These are phyloP conservation scores for Noccaea bulbosa DNA, from an alignment of 345 rosid species.

Conservation along the genomic window DNA sequence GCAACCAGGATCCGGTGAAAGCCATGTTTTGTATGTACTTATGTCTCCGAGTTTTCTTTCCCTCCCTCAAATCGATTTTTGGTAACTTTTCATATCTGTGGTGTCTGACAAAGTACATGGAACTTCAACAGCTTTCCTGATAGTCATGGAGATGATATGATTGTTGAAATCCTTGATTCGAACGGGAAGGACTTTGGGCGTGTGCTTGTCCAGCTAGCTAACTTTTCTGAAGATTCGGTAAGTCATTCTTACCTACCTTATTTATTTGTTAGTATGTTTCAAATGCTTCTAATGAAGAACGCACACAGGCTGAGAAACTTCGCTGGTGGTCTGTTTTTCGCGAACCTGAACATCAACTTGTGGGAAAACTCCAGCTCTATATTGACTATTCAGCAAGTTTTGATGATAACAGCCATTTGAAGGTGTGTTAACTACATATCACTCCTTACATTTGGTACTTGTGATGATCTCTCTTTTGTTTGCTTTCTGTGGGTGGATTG, in stretches of 20 bases:
- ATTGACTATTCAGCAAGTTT: conserved; percentile 80
- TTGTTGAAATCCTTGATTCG: conserved; percentile 86
- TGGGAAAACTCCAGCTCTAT: conserved; percentile 85
- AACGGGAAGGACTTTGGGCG: conserved; percentile 88
- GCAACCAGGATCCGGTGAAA: conserved; percentile 98
- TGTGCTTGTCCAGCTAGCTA: conserved; percentile 86
- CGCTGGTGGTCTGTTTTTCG: conserved; percentile 94
- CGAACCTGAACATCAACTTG: conserved; percentile 93
- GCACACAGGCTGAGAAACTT: conserved; percentile 78
- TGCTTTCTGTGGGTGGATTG: conserved; percentile 6
- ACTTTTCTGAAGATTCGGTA: conserved; percentile 77
- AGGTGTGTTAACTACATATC: conserved; percentile 53
- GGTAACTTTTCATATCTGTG: conserved; percentile 24
- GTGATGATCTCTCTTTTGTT: conserved; percentile 2
- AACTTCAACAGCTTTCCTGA: conserved; percentile 87
- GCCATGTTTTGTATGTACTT: conserved; percentile 81
- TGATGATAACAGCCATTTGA: conserved; percentile 77
- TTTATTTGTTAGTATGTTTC: conserved; percentile 18
- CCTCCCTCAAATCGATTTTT: conserved; percentile 5
- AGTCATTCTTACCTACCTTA: conserved; percentile 21
- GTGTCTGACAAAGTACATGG: conserved; percentile 38
- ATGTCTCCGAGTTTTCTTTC: conserved; percentile 25
- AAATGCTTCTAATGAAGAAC: conserved; percentile 42
- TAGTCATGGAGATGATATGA: conserved; percentile 87
- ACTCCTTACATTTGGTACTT: conserved; percentile 21